Evolutionary conservation across 345 rosid genomes (phyloP), one percentile per base, ranked within the genome.

Genomic region (Brassica juncea): DNA sequence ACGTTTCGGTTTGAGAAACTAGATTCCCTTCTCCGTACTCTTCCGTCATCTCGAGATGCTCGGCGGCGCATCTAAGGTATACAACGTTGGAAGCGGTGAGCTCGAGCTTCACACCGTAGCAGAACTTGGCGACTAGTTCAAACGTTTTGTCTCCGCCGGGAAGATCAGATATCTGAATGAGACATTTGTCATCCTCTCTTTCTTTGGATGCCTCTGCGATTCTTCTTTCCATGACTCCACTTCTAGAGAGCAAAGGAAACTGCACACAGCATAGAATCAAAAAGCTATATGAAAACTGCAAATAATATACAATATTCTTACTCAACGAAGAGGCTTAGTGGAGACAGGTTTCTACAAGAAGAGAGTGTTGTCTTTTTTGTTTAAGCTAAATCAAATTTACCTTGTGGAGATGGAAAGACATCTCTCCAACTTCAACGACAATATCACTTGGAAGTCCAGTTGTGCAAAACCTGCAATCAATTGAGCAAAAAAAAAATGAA

Each of bases 341-440:
- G 1, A 68, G 8, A 70, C 23, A 6, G 3, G 30, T 49, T 76
- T 21, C 55, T 59, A 39, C 31, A 60, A 47, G 69, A 79, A 73
- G 73, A n/a, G 44, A 67, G 70, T 44, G 25, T 54, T 54, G 60
- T 54, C 60, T 54, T 52, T 42, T 54, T 52, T 42, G 21, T 54
- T 54, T 2, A 16, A 78, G 68, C 8, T n/a, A 42, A 39, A 23
- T n/a, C 64, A 55, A 81, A 15, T 28, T 71, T 86, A 95, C 99
- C 99, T 93, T 95, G 90, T 95, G 99, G 72, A 95, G 97, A 86
- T 93, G 99, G 74, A 93, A 95, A 70, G 97, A 89, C 94, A 93
- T 91, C 55, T 90, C 97, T 31, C 88, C 98, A 79, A 95, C 99
- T 87, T 95, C 93, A 80, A 95, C 92, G 49, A 83, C 84, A 64